Base-by-base conservation (phyloP, 2,329 filamentous ascomycete species). In the Cercospora berteroae region DNA sequence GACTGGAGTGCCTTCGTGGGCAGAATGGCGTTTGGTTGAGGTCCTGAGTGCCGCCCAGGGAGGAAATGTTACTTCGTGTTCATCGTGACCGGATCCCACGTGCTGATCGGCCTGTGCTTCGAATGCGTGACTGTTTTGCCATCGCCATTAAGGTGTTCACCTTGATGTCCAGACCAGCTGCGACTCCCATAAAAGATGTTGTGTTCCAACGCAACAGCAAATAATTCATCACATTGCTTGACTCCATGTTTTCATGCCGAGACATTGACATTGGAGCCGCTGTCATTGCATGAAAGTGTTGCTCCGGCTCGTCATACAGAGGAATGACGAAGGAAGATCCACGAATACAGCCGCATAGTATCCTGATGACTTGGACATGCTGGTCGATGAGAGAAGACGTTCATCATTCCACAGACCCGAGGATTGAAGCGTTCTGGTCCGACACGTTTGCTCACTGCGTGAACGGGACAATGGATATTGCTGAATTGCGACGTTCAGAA, bases 61-160 rank as follows among this genome's bases (percentile, higher is more conserved):
- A 29, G 23, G 23, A 27, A 55, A 7, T n/a, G 5, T 55, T 55
- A 23, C 23, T 13, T 27, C 23, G 48, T 27, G 13, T 25, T 13
- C 23, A 8, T 7, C 12, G 16, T 13, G 48, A 29, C 8, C 48
- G 29, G 23, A 55, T 55, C 23, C 23, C 48, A 55, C 29, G 48
- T 13, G 48, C 20, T 27, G 48, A 55, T 16, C 13, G 23, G 23
- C 48, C 18, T 36, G 55, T 31, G 8, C 18, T 50, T 27, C 59
- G 33, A 42, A 16, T 25, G 42, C 42, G 39, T 31, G 25, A 18
- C 27, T 29, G 25, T 48, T 16, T 25, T n/a, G 39, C 48, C 12
- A n/a, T 57, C 33, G 50, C 61, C 61, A 64, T 64, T 31, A 64
- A 64, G 61, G 61, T 64, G 61, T 36, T 58, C 61, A 64, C 61